Evolutionary conservation across 2,329 filamentous ascomycete genomes (phyloP), one percentile per base, ranked within the genome.

Genomic region (Colletotrichum scovillei): DNA sequence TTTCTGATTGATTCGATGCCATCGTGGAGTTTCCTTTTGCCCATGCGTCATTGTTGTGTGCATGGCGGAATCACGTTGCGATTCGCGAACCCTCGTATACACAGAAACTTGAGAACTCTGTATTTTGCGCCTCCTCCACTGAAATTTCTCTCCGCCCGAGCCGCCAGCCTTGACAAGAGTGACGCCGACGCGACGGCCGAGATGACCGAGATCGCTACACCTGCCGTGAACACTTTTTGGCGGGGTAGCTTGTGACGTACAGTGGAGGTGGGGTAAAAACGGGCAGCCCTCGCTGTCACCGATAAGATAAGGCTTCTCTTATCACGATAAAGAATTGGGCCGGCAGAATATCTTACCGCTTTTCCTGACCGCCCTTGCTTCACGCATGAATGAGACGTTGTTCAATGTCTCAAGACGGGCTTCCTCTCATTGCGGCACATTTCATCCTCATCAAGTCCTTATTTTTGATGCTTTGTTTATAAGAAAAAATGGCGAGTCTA

Each of bases 401-500:
- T 49, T 38, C 63, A 67, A 42, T 52, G 74, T 69, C 69, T 67
- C 74, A 69, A 55, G 38, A 67, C 59, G 32, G 7, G 16, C 52
- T 38, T 35, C 62, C 42, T 38, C 56, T 59, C 42, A 59, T 53
- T 30, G 22, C 32, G 46, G 53, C 42, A 67, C 38, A 52, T 73
- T 73, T 63, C 35, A 26, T 62, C 68, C 53, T 72, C 49, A 73
- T 66, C 28, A 32, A 63, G 49, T 32, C 42, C 38, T 16, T 16
- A 12, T 53, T 28, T 62, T 32, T 49, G 59, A 63, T 69, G 60
- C 14, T n/a, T 58, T 57, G 49, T 66, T 8, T 19, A 38, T 26
- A 28, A 19, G 14, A 26, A 12, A 73, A 66, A 8, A 90, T 90
- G 88, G 78, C 84, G 11, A 81, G 84, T 35, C 77, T 84, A 22